Evolutionary conservation across 1,139 yeast species (phyloP), one percentile per base, ranked within the genome.

Genomic region (Zygoascus hellenicus): DNA sequence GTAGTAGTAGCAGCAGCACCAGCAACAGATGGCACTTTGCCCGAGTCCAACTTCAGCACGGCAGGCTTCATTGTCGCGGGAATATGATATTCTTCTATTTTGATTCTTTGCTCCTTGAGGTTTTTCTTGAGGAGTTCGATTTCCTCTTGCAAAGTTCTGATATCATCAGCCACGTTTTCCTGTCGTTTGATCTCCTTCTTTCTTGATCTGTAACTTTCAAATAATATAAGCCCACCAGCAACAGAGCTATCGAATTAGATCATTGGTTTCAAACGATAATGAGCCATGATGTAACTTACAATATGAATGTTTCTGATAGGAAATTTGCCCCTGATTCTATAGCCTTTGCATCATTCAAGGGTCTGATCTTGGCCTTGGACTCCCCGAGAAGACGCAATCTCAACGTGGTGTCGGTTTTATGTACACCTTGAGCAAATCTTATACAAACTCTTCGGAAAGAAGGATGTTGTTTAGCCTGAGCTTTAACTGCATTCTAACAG

Each of bases 241-340:
- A 87, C 94, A 38, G 69, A 59, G 51, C 46, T 43, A n/a, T 2
- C 5, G 9, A 22, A 15, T 38, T 38, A 38, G 42, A 54, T 51
- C n/a, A n/a, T 38, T 28, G 9, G 26, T 16, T 22, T 42, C 15
- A 29, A 5, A 11, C 19, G 4, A 30, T 10, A n/a, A 10, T 29
- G 14, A 16, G n/a, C n/a, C n/a, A n/a, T n/a, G n/a, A n/a, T n/a
- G n/a, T n/a, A 19, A 43, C 46, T 17, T 36, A 43, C 46, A 88
- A 88, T 33, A 88, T 80, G 58, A 88, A 83, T 33, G 80, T 64
- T 62, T 88, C 96, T 36, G 92, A 82, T 6, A 88, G 66, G 59
- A 87, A 80, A 43, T 76, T 83, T 41, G 96, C 95, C 1, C 96
- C 96, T 49, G 75, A 79, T 52, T 88, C 95, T 39, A 88, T 78